phyloP scores from a whole-genome alignment of 2,329 filamentous ascomycete genomes.

The Chaetomium strumarium region DNA sequence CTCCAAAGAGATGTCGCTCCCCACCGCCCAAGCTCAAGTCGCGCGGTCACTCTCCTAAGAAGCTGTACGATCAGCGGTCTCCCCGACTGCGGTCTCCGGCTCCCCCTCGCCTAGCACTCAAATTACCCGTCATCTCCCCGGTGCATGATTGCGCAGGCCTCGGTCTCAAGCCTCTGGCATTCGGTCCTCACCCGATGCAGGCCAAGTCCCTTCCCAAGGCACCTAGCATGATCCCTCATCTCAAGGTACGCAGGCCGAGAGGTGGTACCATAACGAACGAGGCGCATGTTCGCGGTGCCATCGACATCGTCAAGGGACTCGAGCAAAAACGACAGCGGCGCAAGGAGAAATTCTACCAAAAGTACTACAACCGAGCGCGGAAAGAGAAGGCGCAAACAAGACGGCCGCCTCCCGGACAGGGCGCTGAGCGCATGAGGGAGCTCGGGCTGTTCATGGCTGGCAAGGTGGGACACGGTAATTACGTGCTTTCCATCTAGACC shows the following conservation, averaged over 20 bases:
- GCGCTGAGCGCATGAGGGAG: conserved; percentile 88
- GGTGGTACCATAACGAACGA: conserved; percentile 37
- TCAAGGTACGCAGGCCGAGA: conserved; percentile 32
- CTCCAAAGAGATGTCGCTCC: conserved; percentile 58
- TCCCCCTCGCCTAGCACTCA: conserved; percentile 46
- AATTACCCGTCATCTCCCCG: conserved; percentile 44
- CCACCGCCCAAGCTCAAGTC: conserved; percentile 45
- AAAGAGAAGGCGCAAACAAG: conserved; percentile 59
- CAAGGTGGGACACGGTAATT: conserved; percentile 66
- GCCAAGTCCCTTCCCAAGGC: conserved; percentile 84
- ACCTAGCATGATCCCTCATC: conserved; percentile 60
- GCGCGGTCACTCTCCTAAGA: conserved; percentile 50
- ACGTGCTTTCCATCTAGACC: conserved; percentile 65
- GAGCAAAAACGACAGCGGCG: conserved; percentile 91
- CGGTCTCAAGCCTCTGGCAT: conserved; percentile 41
- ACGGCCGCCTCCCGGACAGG: conserved; percentile 73
- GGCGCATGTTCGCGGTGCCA: conserved; percentile 78
- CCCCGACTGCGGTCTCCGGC: conserved; percentile 67
- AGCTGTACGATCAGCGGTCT: conserved; percentile 62
- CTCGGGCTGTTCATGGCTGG: conserved; percentile 85
- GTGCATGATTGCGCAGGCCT: conserved; percentile 36
- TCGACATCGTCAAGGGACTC: conserved; percentile 94
- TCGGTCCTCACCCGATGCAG: conserved; percentile 62
- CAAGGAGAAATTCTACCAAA: conserved; percentile 86
- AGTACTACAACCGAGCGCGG: conserved; percentile 77